Evolutionary conservation across 371 early-diverging fungal species (phyloP).

Genomic region (Blakeslea trispora): DNA sequence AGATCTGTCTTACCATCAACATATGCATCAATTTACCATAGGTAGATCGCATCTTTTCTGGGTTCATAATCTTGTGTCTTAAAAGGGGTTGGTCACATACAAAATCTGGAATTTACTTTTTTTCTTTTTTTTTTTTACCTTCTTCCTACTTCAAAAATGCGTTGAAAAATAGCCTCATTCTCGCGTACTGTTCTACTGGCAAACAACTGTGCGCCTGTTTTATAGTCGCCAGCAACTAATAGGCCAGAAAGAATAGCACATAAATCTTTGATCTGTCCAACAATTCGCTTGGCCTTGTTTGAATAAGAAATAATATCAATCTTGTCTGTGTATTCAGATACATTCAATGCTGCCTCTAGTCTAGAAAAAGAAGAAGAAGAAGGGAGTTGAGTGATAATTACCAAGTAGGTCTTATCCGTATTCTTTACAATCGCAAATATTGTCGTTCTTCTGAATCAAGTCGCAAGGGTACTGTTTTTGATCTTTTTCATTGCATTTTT

Average conservation of each 20-base stretch:
- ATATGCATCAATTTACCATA: constrained; percentile 96
- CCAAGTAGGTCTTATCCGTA: too few relatives aligned
- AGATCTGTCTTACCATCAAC: constrained; percentile 65
- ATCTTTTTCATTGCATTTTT: too few relatives aligned
- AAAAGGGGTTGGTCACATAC: not conserved
- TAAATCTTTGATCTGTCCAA: constrained; percentile 90
- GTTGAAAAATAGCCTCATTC: constrained; percentile 85
- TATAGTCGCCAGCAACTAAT: constrained; percentile 80
- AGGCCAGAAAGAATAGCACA: constrained; percentile 93
- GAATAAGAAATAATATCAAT: constrained; percentile 87
- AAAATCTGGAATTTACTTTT: too few relatives aligned
- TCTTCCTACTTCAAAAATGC: constrained; percentile 93
- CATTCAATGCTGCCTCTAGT: constrained; percentile 91
- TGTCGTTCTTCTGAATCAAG: constrained; percentile 87
- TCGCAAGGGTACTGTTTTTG: constrained; percentile 92
- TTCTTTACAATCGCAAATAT: constrained; percentile 73
- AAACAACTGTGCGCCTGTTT: constrained; percentile 83
- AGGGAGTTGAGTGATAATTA: too few relatives aligned
- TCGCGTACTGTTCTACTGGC: constrained; percentile 75
- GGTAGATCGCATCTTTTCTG: constrained; percentile 92
- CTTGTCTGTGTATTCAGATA: constrained; percentile 84
- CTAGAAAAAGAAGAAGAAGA: constrained; percentile 14
- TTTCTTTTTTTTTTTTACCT: constrained; percentile 51
- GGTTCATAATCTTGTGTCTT: constrained; percentile 96
- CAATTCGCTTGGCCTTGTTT: constrained; percentile 86